Percentiles rank a stretch among this genome's conserved stretches.
Conservation (phyloP, 2,329 filamentous ascomycete species). For the Penicillium hordei region DNA sequence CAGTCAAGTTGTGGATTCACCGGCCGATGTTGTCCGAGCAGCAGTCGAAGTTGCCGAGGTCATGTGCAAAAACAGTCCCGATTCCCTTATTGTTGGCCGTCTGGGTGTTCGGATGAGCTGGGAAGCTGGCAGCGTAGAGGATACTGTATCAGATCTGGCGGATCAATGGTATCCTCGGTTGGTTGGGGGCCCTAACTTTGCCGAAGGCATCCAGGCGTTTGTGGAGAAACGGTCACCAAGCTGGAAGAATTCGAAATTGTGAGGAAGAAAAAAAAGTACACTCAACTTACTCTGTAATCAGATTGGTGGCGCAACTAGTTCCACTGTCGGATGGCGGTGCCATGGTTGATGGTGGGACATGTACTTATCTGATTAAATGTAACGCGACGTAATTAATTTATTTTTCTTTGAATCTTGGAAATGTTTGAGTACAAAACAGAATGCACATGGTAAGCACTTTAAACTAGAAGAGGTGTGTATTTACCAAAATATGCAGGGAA, state of each 20-base stretch:
- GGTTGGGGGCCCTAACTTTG: constrained; percentile 66
- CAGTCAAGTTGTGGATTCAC: constrained; percentile 59
- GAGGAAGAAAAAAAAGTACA: constrained; percentile 3
- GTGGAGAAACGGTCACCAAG: constrained; percentile 68
- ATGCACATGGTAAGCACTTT: neutral
- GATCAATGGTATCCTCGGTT: constrained; percentile 60
- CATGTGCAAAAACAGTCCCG: constrained; percentile 67
- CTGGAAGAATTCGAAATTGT: constrained; percentile 51
- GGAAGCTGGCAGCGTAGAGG: constrained; percentile 66
- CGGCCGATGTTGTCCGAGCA: constrained; percentile 31
- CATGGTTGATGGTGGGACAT: neutral
- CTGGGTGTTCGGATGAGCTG: constrained; percentile 69
- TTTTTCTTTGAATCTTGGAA: neutral
- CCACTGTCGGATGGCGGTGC: neutral
- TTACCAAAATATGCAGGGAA: neutral
- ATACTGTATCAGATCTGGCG: constrained; percentile 58
- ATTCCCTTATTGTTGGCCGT: constrained; percentile 68
- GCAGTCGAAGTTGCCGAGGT: constrained; percentile 60
- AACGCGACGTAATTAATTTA: neutral
- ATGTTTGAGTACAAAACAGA: neutral
- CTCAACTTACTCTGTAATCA: constrained; percentile 1
- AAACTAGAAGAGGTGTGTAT: neutral
- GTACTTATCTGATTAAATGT: constrained; percentile 7
- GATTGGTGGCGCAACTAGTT: constrained; percentile 2
- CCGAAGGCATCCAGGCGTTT: constrained; percentile 71